These are phyloP conservation scores for Apostasia shenzhenica DNA, from an alignment of 106 monocot species.

Conservation along the genomic window DNA sequence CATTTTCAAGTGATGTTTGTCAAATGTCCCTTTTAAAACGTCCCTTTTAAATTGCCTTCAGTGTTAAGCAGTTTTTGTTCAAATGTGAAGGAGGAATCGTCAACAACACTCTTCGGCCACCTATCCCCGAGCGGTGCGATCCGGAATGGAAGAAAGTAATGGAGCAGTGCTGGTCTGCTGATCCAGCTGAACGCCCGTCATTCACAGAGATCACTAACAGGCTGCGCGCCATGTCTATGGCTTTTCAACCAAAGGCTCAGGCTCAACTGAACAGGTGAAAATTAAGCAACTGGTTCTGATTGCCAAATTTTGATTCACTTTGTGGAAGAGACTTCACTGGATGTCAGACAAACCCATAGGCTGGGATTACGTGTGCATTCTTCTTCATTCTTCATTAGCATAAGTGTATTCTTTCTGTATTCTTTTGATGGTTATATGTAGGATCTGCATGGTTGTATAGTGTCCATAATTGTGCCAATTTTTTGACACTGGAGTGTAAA, in stretches of 20 bases:
- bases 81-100: conserved; percentile 68
- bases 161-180: conserved; percentile 84
- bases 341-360: too few relatives aligned
- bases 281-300: background rate
- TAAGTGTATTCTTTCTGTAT: background rate
- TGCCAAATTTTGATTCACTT: too few relatives aligned
- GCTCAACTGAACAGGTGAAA: conserved; percentile 22
- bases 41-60: too few relatives aligned
- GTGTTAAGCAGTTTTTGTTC: too few relatives aligned
- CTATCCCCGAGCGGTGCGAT: conserved; percentile 59
- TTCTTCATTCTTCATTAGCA: background rate
- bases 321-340: background rate
- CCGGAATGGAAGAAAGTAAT: conserved; percentile 73
- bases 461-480: background rate
- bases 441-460: background rate
- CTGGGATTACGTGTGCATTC: background rate
- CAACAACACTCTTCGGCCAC: conserved; percentile 75
- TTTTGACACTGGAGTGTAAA: conserved; percentile 1
- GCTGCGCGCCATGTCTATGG: conserved; percentile 49
- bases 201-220: conserved; percentile 69
- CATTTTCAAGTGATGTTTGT: conserved; percentile 52
- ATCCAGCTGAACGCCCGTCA: conserved; percentile 63
- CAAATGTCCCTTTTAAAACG: background rate
- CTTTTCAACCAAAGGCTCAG: conserved; percentile 35
- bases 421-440: background rate